Base-by-base conservation (phyloP, 116 monocot species). In the Trichopus zeylanicus region DNA sequence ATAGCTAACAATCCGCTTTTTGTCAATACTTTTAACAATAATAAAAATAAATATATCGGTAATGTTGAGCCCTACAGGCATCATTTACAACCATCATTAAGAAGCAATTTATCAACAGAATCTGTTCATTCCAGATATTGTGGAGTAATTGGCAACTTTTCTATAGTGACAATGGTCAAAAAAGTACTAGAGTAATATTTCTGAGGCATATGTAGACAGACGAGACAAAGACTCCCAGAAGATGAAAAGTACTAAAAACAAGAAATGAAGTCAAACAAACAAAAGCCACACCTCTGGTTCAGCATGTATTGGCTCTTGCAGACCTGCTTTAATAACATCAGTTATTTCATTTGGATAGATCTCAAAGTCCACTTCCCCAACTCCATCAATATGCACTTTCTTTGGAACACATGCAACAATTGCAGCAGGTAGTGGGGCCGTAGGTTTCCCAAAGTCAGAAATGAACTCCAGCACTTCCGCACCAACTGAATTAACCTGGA, bases 341-440 rank as follows among this genome's bases (percentile, higher is more conserved):
- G 77, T 82, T 19, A 98, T 92, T 75, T 88, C 99, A 70, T 85
- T 37, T 13, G 92, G 75, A 72, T 67, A 22, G 22, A 99, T 99
- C 61, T 62, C 61, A 57, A 99, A 99, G 25, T 99, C 83, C 29
- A 66, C 22, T 64, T 92, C 99, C 21, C 78, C 86, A 19, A 56
- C 54, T 57, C 76, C 99, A 67, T 99, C 99, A 46, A 71, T 53
- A 64, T 99, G 88, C 32, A 99, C 75, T 53, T 78, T 88, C 60
- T 73, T 88, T 13, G 99, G 99, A 70, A 92, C 83, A 72, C 99
- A 99, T 34, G 92, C 99, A 70, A 99, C 99, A 76, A 99, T 88
- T 74, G 99, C 99, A 53, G 99, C 83, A 73, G 98, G 80, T 72
- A 75, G 73, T 35, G 92, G 88, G 52, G 99, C 85, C 31, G 59